Base-by-base conservation (phyloP, 2,329 filamentous ascomycete genomes). In the Ophiosphaerella korrae region DNA sequence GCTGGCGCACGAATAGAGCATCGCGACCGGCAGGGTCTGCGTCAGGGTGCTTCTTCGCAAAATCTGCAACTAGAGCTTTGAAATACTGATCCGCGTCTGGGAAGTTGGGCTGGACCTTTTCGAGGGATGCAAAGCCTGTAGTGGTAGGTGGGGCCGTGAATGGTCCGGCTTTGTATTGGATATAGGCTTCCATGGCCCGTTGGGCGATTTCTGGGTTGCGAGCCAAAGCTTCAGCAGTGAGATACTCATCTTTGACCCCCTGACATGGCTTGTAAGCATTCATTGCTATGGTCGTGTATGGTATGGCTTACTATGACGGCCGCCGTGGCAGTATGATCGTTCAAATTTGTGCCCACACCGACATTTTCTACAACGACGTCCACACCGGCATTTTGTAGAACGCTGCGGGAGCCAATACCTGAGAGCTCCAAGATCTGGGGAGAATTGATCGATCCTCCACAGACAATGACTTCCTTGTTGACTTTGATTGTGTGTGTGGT, bases 261-360 rank as follows among this genome's bases (percentile, higher is more conserved):
- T 67, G 31, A 3, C 12, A 18, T 14, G 29, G 24, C 8, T 18
- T 14, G 16, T 45, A 8, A 48, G 37, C 6, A 31, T 12, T 18
- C n/a, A 36, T 47, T 29, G 13, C 34, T 14, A 23, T 36, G 7
- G 12, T 14, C 26, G 6, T 11, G n/a, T 12, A 52, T 24, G 9
- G 24, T 32, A 32, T 21, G 3, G 18, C 58, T 53, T 40, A 62
- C 62, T 3, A 64, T 29, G 8, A 40, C n/a, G 5, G 64, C 29
- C 14, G 42, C 62, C 9, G 61, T 64, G 0, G 62, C 64, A 9
- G 61, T 46, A 29, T 74, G 71, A 45, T 75, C 73, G 36, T 69
- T 68, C n/a, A 75, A 50, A 42, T 72, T 72, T 35, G 72, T 70
- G 2, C 72, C 72, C 2, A 75, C 70, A 7, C 49, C 46, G 0